phyloP scores from a whole-genome alignment of 2,329 filamentous ascomycete species.

The Diaporthe longicolla region DNA sequence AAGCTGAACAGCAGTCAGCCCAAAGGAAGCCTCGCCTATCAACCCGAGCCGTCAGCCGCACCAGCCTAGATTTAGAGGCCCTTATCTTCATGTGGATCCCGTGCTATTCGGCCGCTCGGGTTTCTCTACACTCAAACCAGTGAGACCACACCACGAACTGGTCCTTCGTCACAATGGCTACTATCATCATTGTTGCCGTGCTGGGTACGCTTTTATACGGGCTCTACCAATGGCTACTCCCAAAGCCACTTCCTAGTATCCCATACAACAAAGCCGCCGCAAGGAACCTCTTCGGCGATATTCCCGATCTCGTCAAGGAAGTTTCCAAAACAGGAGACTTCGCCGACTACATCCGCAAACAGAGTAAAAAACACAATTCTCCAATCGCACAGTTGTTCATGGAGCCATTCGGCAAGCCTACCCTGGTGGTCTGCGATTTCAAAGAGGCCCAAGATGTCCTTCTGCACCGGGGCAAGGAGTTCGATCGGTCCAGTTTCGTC shows the following conservation, averaged over 20 bases:
- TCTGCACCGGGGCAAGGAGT: constrained; percentile 34
- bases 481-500: constrained; percentile 48
- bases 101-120: neutral
- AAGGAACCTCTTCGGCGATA: constrained; percentile 46
- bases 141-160: neutral
- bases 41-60: neutral
- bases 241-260: constrained; percentile 50
- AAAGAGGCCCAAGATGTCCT: constrained; percentile 35
- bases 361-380: constrained; percentile 39
- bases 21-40: neutral
- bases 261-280: constrained; percentile 47
- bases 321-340: constrained; percentile 41
- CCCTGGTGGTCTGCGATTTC: constrained; percentile 36
- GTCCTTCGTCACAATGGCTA: neutral
- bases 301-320: constrained; percentile 41
- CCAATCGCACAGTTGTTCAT: constrained; percentile 54
- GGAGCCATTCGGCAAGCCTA: constrained; percentile 46
- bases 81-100: neutral
- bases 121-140: neutral
- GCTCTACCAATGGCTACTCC: constrained; percentile 43
- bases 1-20: neutral
- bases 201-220: constrained; percentile 26
- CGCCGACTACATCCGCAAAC: constrained; percentile 42
- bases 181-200: neutral
- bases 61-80: neutral